A percentile compares a stretch with the other conserved stretches of the same genome.
Evolutionary conservation across 2,329 filamentous ascomycete genomes (phyloP).

Genomic region (Aspergillus sp.): DNA sequence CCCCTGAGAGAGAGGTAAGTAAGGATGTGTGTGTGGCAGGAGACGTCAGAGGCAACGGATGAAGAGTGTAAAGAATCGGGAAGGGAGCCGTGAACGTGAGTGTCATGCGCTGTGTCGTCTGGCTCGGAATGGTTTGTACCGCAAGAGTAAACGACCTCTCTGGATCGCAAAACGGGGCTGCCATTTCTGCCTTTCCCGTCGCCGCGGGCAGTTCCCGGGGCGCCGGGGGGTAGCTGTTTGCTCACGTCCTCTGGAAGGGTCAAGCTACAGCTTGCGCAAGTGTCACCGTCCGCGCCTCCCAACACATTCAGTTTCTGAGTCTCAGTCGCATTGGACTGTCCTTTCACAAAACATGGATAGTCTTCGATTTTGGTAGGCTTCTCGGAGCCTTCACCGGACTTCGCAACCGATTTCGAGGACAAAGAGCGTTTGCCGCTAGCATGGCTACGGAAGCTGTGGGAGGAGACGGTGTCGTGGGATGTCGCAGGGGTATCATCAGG

Average conservation of each 20-base stretch:
- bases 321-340: conserved; percentile 45
- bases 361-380: conserved; percentile 47
- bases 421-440: conserved; percentile 22
- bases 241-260: conserved; percentile 59
- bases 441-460: conserved; percentile 29
- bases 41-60: conserved; percentile 50
- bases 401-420: conserved; percentile 21
- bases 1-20: conserved; percentile 64
- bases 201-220: conserved; percentile 55
- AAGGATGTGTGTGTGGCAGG: conserved; percentile 59
- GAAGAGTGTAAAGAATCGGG: conserved; percentile 46
- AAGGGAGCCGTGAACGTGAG: conserved; percentile 43
- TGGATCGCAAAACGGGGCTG: conserved; percentile 60
- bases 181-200: conserved; percentile 56
- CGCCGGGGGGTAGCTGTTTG: conserved; percentile 57
- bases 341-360: conserved; percentile 57
- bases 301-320: conserved; percentile 51
- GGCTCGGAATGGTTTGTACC: conserved; percentile 44
- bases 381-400: conserved; percentile 22
- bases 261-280: conserved; percentile 63
- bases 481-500: conserved; percentile 48
- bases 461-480: conserved; percentile 35
- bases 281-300: conserved; percentile 53
- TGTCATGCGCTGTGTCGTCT: conserved; percentile 41
- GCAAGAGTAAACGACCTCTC: conserved; percentile 58